Evolutionary conservation across 108 stramenopile genomes (phyloP).

Genomic region (Stephanodiscus minutulus): DNA sequence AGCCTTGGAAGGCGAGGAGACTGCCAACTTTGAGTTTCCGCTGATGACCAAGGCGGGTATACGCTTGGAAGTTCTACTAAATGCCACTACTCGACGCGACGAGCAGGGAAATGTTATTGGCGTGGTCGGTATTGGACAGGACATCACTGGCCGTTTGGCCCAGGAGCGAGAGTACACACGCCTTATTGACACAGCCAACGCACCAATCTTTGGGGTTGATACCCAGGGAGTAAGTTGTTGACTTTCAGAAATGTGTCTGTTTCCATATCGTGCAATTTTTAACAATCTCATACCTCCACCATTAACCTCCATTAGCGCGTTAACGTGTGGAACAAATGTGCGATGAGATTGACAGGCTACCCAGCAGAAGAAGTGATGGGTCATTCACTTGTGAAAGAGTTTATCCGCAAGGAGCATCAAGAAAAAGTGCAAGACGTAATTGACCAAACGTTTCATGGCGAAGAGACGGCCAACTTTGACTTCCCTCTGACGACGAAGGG

Average conservation of each 20-base stretch:
- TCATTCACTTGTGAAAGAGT: slow-evolving; percentile 41
- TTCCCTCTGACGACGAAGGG: slow-evolving; percentile 48
- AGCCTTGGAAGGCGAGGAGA: slow-evolving; percentile 54
- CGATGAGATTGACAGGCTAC: slow-evolving; percentile 33
- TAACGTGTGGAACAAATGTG: slow-evolving; percentile 46
- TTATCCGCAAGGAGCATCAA: slow-evolving; percentile 44
- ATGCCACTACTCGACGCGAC: slow-evolving; percentile 74
- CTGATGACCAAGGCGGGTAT: slow-evolving; percentile 64
- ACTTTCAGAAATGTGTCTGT: neutral
- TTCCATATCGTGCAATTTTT: neutral
- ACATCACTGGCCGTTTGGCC: slow-evolving; percentile 46
- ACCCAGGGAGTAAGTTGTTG: slow-evolving; percentile 20
- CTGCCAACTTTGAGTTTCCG: slow-evolving; percentile 74
- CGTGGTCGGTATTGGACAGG: slow-evolving; percentile 67
- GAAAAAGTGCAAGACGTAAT: slow-evolving; percentile 50
- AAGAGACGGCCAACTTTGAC: slow-evolving; percentile 53
- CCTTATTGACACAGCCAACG: slow-evolving; percentile 50
- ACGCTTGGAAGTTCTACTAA: slow-evolving; percentile 58
- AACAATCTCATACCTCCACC: neutral
- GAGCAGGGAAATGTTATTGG: slow-evolving; percentile 65
- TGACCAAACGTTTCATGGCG: slow-evolving; percentile 48
- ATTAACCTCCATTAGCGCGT: slow-evolving; percentile 5
- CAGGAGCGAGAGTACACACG: slow-evolving; percentile 47
- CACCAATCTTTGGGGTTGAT: slow-evolving; percentile 56
- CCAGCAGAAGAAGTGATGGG: slow-evolving; percentile 50